Percentiles rank a stretch among this genome's conserved stretches.
These are phyloP conservation scores for Hemileia vastatrix DNA, from an alignment of 1,284 basidiomycete genomes.

Conservation along the genomic window DNA sequence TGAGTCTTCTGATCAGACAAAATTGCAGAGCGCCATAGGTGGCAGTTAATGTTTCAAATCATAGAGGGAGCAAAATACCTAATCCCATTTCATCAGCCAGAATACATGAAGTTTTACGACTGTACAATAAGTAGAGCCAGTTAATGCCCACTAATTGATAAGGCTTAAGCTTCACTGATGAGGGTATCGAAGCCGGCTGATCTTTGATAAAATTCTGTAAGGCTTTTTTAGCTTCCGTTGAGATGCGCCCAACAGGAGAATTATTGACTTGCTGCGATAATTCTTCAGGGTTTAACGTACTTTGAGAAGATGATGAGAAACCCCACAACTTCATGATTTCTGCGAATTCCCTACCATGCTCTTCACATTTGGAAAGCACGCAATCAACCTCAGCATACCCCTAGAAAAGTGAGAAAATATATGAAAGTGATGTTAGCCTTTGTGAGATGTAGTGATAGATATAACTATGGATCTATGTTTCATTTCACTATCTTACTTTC, in stretches of 20 bases:
- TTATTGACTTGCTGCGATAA: slow-evolving; percentile 41
- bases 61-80: neutral
- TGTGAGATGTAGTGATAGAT: too few relatives aligned
- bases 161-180: slow-evolving; percentile 74
- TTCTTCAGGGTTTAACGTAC: slow-evolving; percentile 33
- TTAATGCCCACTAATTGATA: slow-evolving; percentile 97
- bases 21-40: slow-evolving; percentile 19
- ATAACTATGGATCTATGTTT: neutral
- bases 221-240: slow-evolving; percentile 40
- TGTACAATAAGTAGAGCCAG: slow-evolving; percentile 85
- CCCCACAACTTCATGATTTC: slow-evolving; percentile 72
- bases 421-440: too few relatives aligned
- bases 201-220: slow-evolving; percentile 53
- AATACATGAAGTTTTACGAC: slow-evolving; percentile 76
- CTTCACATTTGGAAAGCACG: slow-evolving; percentile 78
- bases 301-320: slow-evolving; percentile 42
- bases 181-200: slow-evolving; percentile 64
- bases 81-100: slow-evolving; percentile 92
- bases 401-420: neutral
- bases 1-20: slow-evolving; percentile 47
- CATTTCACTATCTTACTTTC: slow-evolving; percentile 47
- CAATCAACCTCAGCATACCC: slow-evolving; percentile 80
- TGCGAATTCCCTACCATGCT: slow-evolving; percentile 57
- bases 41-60: too few relatives aligned
- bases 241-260: slow-evolving; percentile 45